A percentile compares a stretch with the other conserved stretches of the same genome.
Evolutionary conservation across 768 basidiomycete species (phyloP).

Genomic region (Mycena belliarum): DNA sequence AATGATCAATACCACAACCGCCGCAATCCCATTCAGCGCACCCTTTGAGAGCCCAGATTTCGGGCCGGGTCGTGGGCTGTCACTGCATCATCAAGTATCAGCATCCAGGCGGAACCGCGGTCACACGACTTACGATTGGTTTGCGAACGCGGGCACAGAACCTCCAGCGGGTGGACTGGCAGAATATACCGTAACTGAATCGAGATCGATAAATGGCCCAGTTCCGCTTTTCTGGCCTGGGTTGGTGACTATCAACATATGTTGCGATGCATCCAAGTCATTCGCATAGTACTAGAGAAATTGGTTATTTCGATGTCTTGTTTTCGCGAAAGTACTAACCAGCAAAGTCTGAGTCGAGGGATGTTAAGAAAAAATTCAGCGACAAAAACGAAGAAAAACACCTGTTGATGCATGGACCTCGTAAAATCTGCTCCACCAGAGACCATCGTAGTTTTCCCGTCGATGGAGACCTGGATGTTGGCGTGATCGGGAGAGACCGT

Average conservation of each 20-base stretch:
- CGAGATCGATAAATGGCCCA: conserved; percentile 46
- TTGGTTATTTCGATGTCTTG: not conserved
- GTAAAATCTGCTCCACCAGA: conserved; percentile 7
- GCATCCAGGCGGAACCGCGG: not conserved
- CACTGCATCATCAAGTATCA: not conserved
- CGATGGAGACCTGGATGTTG: conserved; percentile 45
- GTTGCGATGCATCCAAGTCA: conserved; percentile 38
- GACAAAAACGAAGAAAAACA: conserved; percentile 9
- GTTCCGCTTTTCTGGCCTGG: conserved; percentile 31
- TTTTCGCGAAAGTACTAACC: conserved; percentile 24
- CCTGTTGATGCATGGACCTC: conserved; percentile 34
- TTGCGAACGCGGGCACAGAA: conserved; percentile 2
- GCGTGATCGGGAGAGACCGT: conserved; percentile 54
- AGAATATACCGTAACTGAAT: conserved; percentile 41
- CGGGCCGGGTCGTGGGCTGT: not conserved
- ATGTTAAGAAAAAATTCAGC: not conserved
- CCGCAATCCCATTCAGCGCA: conserved; percentile 12
- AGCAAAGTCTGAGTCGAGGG: conserved; percentile 31
- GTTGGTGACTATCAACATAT: conserved; percentile 39
- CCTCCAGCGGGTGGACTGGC: conserved; percentile 6
- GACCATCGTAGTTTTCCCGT: conserved; percentile 34
- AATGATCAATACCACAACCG: not conserved
- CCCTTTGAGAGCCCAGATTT: conserved; percentile 5
- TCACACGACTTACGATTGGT: conserved; percentile 3
- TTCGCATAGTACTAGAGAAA: conserved; percentile 42